phyloP scores from a whole-genome alignment of 306 rosid species.

The Dryas alaskensis region DNA sequence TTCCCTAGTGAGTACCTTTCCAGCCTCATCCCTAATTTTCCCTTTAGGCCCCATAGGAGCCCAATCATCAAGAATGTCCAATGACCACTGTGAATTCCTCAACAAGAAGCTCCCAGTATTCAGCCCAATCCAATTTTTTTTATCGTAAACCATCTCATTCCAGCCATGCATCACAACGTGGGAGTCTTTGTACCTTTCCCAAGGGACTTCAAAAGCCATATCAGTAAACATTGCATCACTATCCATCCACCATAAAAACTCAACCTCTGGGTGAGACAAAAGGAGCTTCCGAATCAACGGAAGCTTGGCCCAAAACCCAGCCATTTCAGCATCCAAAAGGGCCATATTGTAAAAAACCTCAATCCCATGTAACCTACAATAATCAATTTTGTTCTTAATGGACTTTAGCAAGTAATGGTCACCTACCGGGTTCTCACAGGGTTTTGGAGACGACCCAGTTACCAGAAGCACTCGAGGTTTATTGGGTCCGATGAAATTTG shows the following conservation, averaged over 20 bases:
- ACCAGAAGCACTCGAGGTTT: slow-evolving; percentile 84
- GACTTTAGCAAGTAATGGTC: slow-evolving; percentile 78
- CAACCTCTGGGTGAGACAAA: slow-evolving; percentile 74
- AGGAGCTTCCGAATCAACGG: slow-evolving; percentile 76
- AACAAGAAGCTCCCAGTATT: slow-evolving; percentile 82
- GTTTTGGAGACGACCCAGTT: slow-evolving; percentile 91
- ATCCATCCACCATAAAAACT: slow-evolving; percentile 96
- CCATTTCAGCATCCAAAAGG: slow-evolving; percentile 81
- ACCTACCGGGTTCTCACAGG: slow-evolving; percentile 88
- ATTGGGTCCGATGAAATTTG: slow-evolving; percentile 57
- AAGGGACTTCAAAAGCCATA: slow-evolving; percentile 84
- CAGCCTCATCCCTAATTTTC: slow-evolving; percentile 69
- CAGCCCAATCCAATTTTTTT: slow-evolving; percentile 91
- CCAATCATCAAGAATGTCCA: slow-evolving; percentile 89
- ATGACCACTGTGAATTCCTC: slow-evolving; percentile 75
- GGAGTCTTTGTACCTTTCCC: slow-evolving; percentile 69
- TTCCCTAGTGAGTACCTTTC: slow-evolving; percentile 67
- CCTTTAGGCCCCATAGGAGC: slow-evolving; percentile 98
- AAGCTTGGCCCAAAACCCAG: slow-evolving; percentile 93
- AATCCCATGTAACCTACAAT: slow-evolving; percentile 79
- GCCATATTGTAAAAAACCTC: slow-evolving; percentile 85
- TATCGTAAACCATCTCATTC: slow-evolving; percentile 73
- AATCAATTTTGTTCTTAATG: slow-evolving; percentile 90
- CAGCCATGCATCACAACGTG: slow-evolving; percentile 81
- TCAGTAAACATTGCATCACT: slow-evolving; percentile 94